These are phyloP conservation scores for Aspergillus flavus DNA, from an alignment of 2,329 filamentous ascomycete species.

Conservation along the genomic window DNA sequence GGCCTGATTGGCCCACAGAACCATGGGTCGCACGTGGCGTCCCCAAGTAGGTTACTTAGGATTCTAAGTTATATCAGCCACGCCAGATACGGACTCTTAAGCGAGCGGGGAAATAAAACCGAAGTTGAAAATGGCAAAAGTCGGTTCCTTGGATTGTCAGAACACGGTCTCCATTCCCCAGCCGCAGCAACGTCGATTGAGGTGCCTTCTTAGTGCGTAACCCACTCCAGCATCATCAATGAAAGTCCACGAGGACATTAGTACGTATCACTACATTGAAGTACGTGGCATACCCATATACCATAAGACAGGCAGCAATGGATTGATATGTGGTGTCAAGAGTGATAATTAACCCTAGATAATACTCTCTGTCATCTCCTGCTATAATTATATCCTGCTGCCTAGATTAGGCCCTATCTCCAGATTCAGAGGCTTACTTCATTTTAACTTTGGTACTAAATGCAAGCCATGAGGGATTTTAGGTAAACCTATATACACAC, in stretches of 20 bases:
- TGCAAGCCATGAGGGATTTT: not conserved
- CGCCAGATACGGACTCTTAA: not conserved
- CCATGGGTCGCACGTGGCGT: constrained; percentile 10
- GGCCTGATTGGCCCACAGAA: not conserved
- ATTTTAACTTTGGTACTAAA: not conserved
- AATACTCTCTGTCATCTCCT: not conserved
- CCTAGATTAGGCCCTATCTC: not conserved
- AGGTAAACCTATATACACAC: not conserved
- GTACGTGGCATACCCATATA: not conserved
- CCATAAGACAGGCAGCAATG: not conserved
- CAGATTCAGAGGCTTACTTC: not conserved
- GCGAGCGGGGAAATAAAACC: not conserved
- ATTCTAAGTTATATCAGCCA: too few species aligned
- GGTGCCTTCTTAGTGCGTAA: too few species aligned
- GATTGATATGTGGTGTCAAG: not conserved
- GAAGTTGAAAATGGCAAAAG: not conserved
- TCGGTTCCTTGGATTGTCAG: not conserved
- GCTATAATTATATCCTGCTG: not conserved
- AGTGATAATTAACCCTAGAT: not conserved
- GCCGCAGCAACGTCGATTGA: not conserved
- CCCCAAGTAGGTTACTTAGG: too few species aligned
- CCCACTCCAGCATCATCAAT: too few species aligned
- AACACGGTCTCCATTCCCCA: not conserved
- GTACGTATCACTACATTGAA: not conserved
- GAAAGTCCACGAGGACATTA: too few species aligned